phyloP scores from a whole-genome alignment of 345 rosid genomes.

The Pugionium cornutum region DNA sequence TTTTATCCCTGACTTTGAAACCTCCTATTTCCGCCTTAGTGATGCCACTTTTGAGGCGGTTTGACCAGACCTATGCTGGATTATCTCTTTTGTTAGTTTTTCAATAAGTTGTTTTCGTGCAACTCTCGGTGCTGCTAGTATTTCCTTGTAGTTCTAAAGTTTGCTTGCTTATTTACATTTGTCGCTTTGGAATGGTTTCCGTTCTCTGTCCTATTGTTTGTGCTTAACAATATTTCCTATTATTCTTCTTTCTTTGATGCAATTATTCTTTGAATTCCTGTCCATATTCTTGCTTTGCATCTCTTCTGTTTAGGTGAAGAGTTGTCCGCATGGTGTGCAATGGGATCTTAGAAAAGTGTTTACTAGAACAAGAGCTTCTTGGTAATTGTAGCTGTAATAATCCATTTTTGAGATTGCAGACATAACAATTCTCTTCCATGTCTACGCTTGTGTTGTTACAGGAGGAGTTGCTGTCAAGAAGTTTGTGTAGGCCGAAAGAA shows the following conservation, averaged over 20 bases:
- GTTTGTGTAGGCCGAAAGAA: neutral
- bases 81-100: conserved; percentile 59
- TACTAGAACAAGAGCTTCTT: conserved; percentile 15
- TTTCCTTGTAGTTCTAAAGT: conserved; percentile 63
- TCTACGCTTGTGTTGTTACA: conserved; percentile 6
- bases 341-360: conserved; percentile 40
- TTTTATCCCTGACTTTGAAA: conserved; percentile 28
- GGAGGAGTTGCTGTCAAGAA: conserved; percentile 1
- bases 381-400: conserved; percentile 22
- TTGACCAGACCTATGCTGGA: conserved; percentile 47
- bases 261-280: conserved; percentile 32
- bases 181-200: conserved; percentile 44
- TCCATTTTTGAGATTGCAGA: conserved; percentile 1
- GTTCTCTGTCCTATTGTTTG: conserved; percentile 52
- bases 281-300: conserved; percentile 29
- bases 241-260: conserved; percentile 15
- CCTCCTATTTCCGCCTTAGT: conserved; percentile 34
- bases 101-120: conserved; percentile 71
- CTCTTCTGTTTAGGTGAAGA: conserved; percentile 19
- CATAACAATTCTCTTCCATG: conserved; percentile 19
- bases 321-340: conserved; percentile 33
- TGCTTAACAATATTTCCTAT: conserved; percentile 44
- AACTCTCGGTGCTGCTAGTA: conserved; percentile 52
- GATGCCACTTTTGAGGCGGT: conserved; percentile 29
- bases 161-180: conserved; percentile 68